Conservation (phyloP, 306 rosid species). For the Mimosa bimucronata region DNA sequence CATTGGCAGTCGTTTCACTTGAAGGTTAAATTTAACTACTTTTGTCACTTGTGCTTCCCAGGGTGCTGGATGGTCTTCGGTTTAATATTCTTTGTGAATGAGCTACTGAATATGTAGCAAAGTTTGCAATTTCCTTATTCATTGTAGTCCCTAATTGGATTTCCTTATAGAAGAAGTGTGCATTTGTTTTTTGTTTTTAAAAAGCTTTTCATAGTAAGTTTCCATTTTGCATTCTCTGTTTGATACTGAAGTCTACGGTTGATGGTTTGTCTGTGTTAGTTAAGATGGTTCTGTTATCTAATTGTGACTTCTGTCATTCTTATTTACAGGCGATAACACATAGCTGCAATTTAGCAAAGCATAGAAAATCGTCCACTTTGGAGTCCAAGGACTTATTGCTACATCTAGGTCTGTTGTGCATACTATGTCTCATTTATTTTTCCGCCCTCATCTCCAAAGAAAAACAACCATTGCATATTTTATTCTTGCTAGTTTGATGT, state of each 20-base stretch:
- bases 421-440: conserved; percentile 30
- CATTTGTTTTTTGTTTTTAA: conserved; percentile 7
- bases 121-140: conserved; percentile 2
- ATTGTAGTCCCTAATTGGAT: background rate
- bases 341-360: conserved; percentile 94
- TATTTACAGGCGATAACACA: conserved; percentile 72
- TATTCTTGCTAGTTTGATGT: conserved; percentile 1
- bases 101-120: background rate
- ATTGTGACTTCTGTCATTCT: conserved; percentile 31
- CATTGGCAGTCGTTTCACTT: background rate
- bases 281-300: conserved; percentile 23
- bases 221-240: conserved; percentile 18
- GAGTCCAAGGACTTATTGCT: conserved; percentile 95
- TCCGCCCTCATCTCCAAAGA: background rate
- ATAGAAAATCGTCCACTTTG: conserved; percentile 87
- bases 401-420: conserved; percentile 75
- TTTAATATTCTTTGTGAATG: conserved; percentile 20
- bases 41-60: conserved; percentile 18
- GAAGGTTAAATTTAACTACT: conserved; percentile 13
- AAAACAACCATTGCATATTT: conserved; percentile 28
- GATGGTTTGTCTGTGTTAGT: conserved; percentile 25
- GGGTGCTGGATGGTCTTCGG: background rate
- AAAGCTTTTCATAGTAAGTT: conserved; percentile 9
- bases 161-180: background rate
- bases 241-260: conserved; percentile 22